Evolutionary conservation across 257 asterid species (phyloP).

Genomic region (Petunia secreta): DNA sequence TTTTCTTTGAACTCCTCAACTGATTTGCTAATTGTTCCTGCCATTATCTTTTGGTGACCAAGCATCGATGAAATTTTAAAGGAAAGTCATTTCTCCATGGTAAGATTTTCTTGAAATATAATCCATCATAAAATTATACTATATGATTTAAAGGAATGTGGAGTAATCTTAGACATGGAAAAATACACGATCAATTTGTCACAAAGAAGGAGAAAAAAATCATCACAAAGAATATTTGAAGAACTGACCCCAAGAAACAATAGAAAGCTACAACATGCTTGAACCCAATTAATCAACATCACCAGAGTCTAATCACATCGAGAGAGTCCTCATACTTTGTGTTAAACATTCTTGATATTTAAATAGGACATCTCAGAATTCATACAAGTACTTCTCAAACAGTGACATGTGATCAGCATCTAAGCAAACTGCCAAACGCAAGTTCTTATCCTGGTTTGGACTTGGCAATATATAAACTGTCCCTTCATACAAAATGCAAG

Average conservation of each 20-base stretch:
- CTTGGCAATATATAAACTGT: slow-evolving; percentile 62
- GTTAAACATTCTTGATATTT: background rate
- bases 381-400: slow-evolving; percentile 63
- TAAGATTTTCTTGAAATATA: too few relatives aligned
- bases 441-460: slow-evolving; percentile 57
- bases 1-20: background rate
- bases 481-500: slow-evolving; percentile 64
- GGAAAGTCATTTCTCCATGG: background rate
- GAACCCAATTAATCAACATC: background rate
- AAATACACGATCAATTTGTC: background rate
- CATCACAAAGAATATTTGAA: too few relatives aligned
- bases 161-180: background rate
- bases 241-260: background rate
- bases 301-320: background rate
- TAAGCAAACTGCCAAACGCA: slow-evolving; percentile 64
- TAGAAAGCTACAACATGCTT: background rate
- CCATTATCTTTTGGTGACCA: background rate
- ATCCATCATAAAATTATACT: too few relatives aligned
- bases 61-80: background rate
- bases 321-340: background rate
- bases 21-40: background rate
- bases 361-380: slow-evolving; percentile 20
- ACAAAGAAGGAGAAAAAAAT: background rate
- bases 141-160: background rate
- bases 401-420: slow-evolving; percentile 58